Conservation (phyloP, 139 green algal species). For the Yamagishiella unicocca region DNA sequence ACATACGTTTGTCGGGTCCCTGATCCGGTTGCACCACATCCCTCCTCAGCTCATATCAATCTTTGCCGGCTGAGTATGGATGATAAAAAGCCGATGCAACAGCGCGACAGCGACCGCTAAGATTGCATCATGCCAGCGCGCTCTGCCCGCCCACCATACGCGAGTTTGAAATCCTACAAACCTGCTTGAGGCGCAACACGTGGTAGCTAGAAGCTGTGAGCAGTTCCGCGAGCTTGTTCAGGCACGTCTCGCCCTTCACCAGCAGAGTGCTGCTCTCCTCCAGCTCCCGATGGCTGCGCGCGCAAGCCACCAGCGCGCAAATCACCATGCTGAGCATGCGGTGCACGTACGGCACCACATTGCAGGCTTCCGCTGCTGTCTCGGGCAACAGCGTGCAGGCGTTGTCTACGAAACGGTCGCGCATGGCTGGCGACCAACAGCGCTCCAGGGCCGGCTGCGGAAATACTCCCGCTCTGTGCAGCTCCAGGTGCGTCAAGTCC, state of each 20-base stretch:
- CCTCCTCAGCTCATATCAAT: too few species aligned
- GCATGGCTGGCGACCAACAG: constrained; percentile 10
- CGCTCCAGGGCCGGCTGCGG: not conserved
- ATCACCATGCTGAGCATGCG: constrained; percentile 19
- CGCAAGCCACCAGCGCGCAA: constrained; percentile 28
- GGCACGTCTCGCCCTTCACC: not conserved
- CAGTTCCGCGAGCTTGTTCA: not conserved
- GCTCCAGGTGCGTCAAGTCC: not conserved
- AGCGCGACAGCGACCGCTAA: too few species aligned
- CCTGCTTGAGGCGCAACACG: not conserved
- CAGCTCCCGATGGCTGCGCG: constrained; percentile 8
- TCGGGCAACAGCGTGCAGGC: not conserved
- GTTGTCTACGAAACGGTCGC: not conserved
- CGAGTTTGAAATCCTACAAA: not conserved
- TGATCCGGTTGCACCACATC: too few species aligned
- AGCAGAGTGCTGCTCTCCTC: not conserved
- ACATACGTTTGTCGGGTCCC: too few species aligned
- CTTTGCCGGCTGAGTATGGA: too few species aligned
- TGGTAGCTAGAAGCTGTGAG: not conserved
- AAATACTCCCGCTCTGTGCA: not conserved
- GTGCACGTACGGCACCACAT: not conserved
- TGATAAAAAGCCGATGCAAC: too few species aligned
- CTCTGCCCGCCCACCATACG: too few species aligned
- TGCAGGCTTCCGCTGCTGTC: not conserved
- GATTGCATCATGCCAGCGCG: too few species aligned